Percentiles rank a stretch among this genome's conserved stretches.
phyloP scores from a whole-genome alignment of 2,329 filamentous ascomycete species.

The Clonostachys rhizophaga region DNA sequence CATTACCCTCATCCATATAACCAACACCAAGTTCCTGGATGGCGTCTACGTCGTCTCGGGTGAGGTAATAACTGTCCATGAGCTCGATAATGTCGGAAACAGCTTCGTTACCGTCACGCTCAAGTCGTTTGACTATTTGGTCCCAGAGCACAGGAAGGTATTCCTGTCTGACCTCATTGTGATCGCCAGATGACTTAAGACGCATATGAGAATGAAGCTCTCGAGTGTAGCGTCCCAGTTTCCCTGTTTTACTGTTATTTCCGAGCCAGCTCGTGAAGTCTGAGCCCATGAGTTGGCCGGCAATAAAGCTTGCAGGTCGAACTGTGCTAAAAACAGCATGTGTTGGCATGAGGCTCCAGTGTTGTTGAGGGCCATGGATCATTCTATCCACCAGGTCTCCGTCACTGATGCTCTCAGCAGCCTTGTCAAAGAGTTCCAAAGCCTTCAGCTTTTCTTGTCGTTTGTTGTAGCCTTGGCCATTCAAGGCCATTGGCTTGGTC shows the following conservation, averaged over 20 bases:
- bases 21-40: constrained; percentile 90
- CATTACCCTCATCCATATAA: constrained; percentile 67
- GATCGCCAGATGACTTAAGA: constrained; percentile 81
- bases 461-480: constrained; percentile 48
- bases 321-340: constrained; percentile 96
- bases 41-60: constrained; percentile 83
- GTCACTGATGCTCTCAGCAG: constrained; percentile 94
- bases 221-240: constrained; percentile 75
- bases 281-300: constrained; percentile 71
- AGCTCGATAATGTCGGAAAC: constrained; percentile 82
- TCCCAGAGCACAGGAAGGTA: constrained; percentile 89
- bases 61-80: constrained; percentile 97
- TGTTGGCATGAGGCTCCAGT: constrained; percentile 96
- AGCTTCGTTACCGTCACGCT: constrained; percentile 74
- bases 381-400: constrained; percentile 94
- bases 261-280: constrained; percentile 90
- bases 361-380: constrained; percentile 97
- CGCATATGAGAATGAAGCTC: constrained; percentile 98
- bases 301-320: constrained; percentile 79
- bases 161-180: constrained; percentile 90
- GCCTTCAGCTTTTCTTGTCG: constrained; percentile 72
- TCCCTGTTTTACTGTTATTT: constrained; percentile 84
- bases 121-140: constrained; percentile 68
- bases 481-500: constrained; percentile 67
- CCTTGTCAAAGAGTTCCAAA: constrained; percentile 82